A percentile compares a stretch with the other conserved stretches of the same genome.
Conservation (phyloP, 768 basidiomycete species). For the Auricularia sp. region DNA sequence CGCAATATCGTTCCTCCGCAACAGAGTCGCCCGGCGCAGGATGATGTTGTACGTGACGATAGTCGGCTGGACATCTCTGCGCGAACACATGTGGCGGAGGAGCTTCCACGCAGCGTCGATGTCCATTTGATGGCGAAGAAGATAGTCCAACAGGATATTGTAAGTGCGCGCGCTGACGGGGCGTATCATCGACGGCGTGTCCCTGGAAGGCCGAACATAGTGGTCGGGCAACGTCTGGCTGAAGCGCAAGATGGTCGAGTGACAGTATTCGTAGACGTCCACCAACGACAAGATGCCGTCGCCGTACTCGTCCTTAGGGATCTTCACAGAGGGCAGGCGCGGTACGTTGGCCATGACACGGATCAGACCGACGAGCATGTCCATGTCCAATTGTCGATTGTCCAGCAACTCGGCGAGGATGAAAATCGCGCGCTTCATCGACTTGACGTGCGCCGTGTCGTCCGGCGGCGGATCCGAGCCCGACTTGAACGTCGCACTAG, state of each 20-base stretch:
- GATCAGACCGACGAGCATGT: constrained; percentile 9
- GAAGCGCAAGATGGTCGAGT: constrained; percentile 8
- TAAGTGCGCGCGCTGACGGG: constrained; percentile 34
- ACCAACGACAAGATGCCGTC: not conserved
- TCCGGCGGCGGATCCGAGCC: not conserved
- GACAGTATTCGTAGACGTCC: constrained; percentile 22
- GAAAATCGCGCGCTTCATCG: not conserved
- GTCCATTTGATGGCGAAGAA: constrained; percentile 50
- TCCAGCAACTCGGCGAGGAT: constrained; percentile 8
- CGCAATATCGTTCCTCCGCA: constrained; percentile 35
- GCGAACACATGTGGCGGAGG: constrained; percentile 43
- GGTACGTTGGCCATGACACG: not conserved
- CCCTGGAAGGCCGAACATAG: not conserved
- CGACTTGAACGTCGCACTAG: not conserved
- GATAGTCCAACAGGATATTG: constrained; percentile 57
- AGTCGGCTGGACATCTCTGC: constrained; percentile 36
- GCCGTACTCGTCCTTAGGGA: not conserved
- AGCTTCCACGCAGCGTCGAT: constrained; percentile 36
- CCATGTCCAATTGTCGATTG: constrained; percentile 1
- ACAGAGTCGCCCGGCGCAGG: constrained; percentile 41
- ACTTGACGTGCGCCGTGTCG: not conserved
- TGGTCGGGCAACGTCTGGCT: not conserved
- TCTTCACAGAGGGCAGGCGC: not conserved
- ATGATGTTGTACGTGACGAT: constrained; percentile 48
- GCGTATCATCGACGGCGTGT: not conserved